Conservation (phyloP, 2,329 filamentous ascomycete species). For the Dothidotthia symphoricarpi region DNA sequence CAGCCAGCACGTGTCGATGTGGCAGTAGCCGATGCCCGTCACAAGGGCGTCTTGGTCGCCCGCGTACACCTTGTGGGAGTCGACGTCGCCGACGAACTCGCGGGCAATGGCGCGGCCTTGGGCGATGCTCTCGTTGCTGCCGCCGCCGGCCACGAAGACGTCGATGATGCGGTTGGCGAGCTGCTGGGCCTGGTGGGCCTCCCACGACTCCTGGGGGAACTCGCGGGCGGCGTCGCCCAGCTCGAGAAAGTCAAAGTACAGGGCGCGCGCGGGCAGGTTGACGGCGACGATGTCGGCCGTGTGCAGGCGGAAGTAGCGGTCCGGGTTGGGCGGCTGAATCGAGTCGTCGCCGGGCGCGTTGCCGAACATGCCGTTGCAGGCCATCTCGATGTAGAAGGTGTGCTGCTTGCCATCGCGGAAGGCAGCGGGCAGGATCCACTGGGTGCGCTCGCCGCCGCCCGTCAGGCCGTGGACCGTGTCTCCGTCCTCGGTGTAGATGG, state of each 20-base stretch:
- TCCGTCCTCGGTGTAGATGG: constrained; percentile 91
- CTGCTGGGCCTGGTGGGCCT: constrained; percentile 81
- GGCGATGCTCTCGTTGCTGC: constrained; percentile 69
- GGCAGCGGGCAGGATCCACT: constrained; percentile 83
- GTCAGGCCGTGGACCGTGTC: constrained; percentile 87
- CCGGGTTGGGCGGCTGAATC: constrained; percentile 85
- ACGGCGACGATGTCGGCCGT: constrained; percentile 86
- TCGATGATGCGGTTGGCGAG: constrained; percentile 88
- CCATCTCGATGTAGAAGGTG: constrained; percentile 94
- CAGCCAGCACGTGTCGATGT: constrained; percentile 97
- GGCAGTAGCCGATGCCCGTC: constrained; percentile 89
- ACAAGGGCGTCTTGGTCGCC: constrained; percentile 72
- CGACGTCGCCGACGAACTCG: constrained; percentile 77
- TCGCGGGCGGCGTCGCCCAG: constrained; percentile 88
- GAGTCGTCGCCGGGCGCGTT: constrained; percentile 80
- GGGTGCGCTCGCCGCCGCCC: constrained; percentile 79
- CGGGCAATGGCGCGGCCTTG: constrained; percentile 79
- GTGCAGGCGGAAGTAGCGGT: constrained; percentile 73
- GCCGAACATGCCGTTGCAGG: constrained; percentile 98
- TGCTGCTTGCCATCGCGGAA: constrained; percentile 86
- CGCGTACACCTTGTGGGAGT: constrained; percentile 82
- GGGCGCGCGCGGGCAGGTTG: constrained; percentile 76
- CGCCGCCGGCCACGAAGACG: constrained; percentile 75
- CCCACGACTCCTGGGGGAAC: constrained; percentile 83
- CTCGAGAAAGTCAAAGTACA: constrained; percentile 94